phyloP scores from a whole-genome alignment of 225 moss, liverwort and hornwort species.

The Polytrichum formosum region DNA sequence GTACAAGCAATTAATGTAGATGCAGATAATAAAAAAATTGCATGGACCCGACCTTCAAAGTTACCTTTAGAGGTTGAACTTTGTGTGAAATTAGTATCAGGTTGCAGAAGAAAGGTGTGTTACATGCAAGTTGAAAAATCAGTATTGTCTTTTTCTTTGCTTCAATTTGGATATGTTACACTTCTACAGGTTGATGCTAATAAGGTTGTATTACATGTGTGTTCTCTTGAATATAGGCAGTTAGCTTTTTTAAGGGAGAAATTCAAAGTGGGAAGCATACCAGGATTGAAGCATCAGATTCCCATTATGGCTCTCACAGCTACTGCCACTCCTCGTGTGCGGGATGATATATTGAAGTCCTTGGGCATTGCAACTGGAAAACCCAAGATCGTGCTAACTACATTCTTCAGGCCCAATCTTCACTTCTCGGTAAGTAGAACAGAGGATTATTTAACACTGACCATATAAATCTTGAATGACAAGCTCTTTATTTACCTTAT shows the following conservation, averaged over 20 bases:
- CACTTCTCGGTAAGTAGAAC: slow-evolving; percentile 59
- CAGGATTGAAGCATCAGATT: slow-evolving; percentile 51
- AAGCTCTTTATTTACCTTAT: too few species aligned
- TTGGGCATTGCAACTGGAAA: slow-evolving; percentile 60
- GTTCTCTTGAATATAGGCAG: slow-evolving; percentile 49
- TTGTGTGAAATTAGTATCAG: too few species aligned
- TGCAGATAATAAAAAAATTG: too few species aligned
- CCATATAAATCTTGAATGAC: too few species aligned
- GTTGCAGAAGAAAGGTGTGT: too few species aligned
- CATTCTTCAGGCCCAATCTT: slow-evolving; percentile 78
- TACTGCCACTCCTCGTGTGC: slow-evolving; percentile 71
- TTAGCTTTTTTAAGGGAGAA: slow-evolving; percentile 61
- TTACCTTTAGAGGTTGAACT: too few species aligned
- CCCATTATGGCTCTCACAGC: slow-evolving; percentile 89
- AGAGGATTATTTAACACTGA: not conserved
- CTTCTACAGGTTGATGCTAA: too few species aligned
- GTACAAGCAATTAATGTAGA: too few species aligned
- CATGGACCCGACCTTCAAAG: too few species aligned
- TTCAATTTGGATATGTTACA: too few species aligned
- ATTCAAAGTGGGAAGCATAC: slow-evolving; percentile 45
- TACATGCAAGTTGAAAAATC: too few species aligned
- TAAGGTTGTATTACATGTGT: not conserved
- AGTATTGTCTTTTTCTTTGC: too few species aligned
- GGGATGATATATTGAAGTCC: slow-evolving; percentile 61
- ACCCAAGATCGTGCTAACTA: slow-evolving; percentile 68